Conservation (phyloP, 495 filamentous ascomycete species). For the Durotheca rogersii region DNA sequence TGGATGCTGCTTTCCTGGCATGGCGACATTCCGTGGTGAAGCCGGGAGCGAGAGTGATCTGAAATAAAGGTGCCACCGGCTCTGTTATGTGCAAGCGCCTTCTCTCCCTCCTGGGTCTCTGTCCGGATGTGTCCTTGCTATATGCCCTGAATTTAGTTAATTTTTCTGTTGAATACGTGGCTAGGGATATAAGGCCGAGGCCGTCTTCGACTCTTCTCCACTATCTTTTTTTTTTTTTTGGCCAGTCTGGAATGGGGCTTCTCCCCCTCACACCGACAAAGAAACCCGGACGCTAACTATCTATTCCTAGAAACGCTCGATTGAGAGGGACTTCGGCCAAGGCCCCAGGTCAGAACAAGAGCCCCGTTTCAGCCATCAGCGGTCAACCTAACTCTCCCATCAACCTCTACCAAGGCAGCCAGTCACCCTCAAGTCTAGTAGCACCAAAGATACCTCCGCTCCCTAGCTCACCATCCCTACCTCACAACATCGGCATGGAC, state of each 20-base stretch:
- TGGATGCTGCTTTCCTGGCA: background rate
- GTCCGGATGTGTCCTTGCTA: no score
- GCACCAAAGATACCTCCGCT: slow-evolving; percentile 56
- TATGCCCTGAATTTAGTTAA: no score
- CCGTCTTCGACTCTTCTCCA: background rate
- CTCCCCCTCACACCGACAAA: slow-evolving; percentile 9
- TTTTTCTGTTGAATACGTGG: slow-evolving; percentile 8
- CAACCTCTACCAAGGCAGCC: slow-evolving; percentile 46
- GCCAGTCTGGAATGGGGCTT: slow-evolving; percentile 5
- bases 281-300: slow-evolving; percentile 15
- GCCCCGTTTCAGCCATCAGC: slow-evolving; percentile 40
- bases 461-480: slow-evolving; percentile 59
- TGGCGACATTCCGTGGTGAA: background rate
- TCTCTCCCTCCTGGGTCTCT: no score
- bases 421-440: slow-evolving; percentile 51
- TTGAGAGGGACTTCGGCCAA: slow-evolving; percentile 49
- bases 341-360: slow-evolving; percentile 41
- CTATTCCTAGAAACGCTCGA: slow-evolving; percentile 45
- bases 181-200: slow-evolving; percentile 4
- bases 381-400: slow-evolving; percentile 46
- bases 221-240: slow-evolving; percentile 7
- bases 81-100: slow-evolving; percentile 18
- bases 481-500: slow-evolving; percentile 54
- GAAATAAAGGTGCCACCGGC: slow-evolving; percentile 1
- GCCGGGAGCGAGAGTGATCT: slow-evolving; percentile 1